Evolutionary conservation across 148 eudicot species (phyloP), one percentile per base, ranked within the genome.

Genomic region (Silene conica): DNA sequence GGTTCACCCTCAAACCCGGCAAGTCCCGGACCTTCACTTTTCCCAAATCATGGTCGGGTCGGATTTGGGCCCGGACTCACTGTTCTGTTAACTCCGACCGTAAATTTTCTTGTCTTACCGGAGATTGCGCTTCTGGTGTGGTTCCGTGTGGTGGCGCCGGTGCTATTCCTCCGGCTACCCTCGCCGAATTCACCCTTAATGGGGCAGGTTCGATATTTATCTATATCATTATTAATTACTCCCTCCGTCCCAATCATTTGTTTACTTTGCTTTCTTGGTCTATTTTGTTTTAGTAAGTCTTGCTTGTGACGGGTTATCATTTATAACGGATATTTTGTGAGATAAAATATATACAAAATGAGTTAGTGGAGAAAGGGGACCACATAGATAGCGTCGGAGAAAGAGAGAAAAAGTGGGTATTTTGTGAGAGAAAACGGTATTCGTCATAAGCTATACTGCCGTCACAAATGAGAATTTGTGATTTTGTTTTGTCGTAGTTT

Each of bases 141-240:
- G 73, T 90, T 1, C 80, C 77, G 1, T 95, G 97, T 75, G 79
- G 78, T 73, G 99, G 99, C 2, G 76, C 83, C 18, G 99, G 99
- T 1, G 99, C 99, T 0, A 85, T 77, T 11, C 99, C 99, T 0
- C 99, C 99, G 0, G 97, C 99, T 1, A 95, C 97, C 2, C 83
- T 95, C 13, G 97, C 94, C 5, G 99, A 95, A 75, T 95, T 92
- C 80, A 95, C 99, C 0, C 92, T 95, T 20, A 90, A 89, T 86
- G 99, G 99, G 67, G 97, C 88, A 59, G 86, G 72, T 69, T 16
- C 21, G 43, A 5, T 18, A 5, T 12, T 46, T 16, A 1, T 38
- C 8, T 38, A 8, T 38, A 8, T 38, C 43, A 9, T 9, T 38
- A 1, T 38, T 38, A 0, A 38, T 38, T 38, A 38, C 54, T 48